These are phyloP conservation scores for Pythium guiyangense DNA, from an alignment of 352 stramenopile species.

Conservation along the genomic window DNA sequence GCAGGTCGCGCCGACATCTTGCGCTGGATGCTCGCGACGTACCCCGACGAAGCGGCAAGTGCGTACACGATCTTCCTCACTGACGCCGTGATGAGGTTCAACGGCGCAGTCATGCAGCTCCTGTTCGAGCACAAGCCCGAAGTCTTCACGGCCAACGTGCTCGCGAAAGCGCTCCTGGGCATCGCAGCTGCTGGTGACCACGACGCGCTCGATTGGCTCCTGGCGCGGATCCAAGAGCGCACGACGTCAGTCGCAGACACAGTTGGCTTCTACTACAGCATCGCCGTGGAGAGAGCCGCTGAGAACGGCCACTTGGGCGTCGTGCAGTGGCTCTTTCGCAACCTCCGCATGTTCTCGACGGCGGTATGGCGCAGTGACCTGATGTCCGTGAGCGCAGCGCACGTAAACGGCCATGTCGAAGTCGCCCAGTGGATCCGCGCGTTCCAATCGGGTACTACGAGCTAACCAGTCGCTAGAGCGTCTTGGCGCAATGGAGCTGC, in stretches of 20 bases:
- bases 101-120: background rate
- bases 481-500: too few species aligned
- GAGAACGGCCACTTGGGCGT: background rate
- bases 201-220: background rate
- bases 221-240: background rate
- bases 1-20: background rate
- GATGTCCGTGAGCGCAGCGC: constrained; percentile 21
- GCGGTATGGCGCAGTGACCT: too few species aligned
- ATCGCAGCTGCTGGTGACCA: background rate
- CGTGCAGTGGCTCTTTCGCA: background rate
- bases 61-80: background rate
- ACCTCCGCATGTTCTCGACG: background rate
- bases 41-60: background rate
- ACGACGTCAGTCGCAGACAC: background rate
- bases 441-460: too few species aligned
- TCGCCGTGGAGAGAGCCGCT: too few species aligned
- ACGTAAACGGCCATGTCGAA: constrained; percentile 14
- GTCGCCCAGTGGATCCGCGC: constrained; percentile 27
- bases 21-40: background rate
- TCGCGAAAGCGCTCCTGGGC: background rate
- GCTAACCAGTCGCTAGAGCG: too few species aligned
- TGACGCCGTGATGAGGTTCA: background rate
- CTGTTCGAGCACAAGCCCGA: background rate
- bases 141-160: background rate
- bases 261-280: too few species aligned